Percentiles rank a stretch among this genome's conserved stretches.
phyloP scores from a whole-genome alignment of 345 rosid genomes.

The Linum tenue region DNA sequence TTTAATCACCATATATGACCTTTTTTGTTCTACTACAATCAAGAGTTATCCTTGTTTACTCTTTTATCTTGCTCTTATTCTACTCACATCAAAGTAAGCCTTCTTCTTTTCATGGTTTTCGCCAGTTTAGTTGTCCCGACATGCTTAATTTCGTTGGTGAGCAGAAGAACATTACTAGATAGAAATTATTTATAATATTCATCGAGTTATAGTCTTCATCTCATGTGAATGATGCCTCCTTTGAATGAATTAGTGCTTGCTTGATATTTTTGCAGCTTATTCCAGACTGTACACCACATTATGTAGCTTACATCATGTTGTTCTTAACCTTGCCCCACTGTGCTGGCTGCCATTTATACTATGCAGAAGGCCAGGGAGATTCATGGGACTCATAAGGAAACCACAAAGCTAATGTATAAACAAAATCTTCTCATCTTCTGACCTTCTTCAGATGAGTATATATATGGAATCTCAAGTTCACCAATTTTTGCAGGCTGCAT shows the following conservation, averaged over 20 bases:
- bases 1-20: background rate
- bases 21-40: background rate
- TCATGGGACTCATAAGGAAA: constrained; percentile 77
- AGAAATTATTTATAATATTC: too few relatives aligned
- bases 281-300: constrained; percentile 89
- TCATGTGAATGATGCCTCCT: too few relatives aligned
- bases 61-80: constrained; percentile 2
- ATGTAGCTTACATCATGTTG: constrained; percentile 74
- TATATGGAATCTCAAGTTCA: constrained; percentile 1
- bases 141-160: too few relatives aligned
- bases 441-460: background rate
- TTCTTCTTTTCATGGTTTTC: background rate
- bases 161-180: too few relatives aligned
- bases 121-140: background rate
- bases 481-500: constrained; percentile 43
- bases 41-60: background rate
- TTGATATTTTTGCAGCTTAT: constrained; percentile 48
- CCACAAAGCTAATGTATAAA: constrained; percentile 55
- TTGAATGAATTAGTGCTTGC: background rate
- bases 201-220: too few relatives aligned
- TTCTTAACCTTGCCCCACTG: constrained; percentile 65
- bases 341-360: constrained; percentile 81
- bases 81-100: constrained; percentile 60
- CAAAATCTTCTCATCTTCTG: background rate
- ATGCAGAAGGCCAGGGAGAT: constrained; percentile 69